Evolutionary conservation across 2,329 filamentous ascomycete genomes (phyloP).

Genomic region (Colletotrichum tropicicola): DNA sequence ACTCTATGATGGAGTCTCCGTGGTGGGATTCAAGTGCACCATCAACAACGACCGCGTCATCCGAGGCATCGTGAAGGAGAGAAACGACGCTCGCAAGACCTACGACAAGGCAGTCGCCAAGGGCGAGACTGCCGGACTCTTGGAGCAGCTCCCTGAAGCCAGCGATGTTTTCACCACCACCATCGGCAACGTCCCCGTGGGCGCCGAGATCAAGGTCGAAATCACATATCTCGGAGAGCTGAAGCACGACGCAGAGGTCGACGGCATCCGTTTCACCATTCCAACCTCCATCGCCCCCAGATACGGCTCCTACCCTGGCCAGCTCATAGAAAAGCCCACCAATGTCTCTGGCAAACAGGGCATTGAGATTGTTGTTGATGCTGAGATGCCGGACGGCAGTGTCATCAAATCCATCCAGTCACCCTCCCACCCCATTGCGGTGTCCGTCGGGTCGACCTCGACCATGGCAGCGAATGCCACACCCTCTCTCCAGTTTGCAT

Average conservation of each 20-base stretch:
- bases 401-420: conserved; percentile 71
- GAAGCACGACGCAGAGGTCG: conserved; percentile 74
- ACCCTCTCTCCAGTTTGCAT: conserved; percentile 67
- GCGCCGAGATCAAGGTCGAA: conserved; percentile 64
- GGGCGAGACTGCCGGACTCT: conserved; percentile 70
- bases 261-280: conserved; percentile 75
- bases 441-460: conserved; percentile 69
- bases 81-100: conserved; percentile 64
- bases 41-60: conserved; percentile 66
- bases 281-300: conserved; percentile 74
- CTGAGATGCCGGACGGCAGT: conserved; percentile 59
- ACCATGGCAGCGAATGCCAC: conserved; percentile 47
- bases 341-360: conserved; percentile 25
- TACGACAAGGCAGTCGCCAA: conserved; percentile 67
- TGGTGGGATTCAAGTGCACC: conserved; percentile 73
- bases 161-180: conserved; percentile 75
- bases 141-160: conserved; percentile 68
- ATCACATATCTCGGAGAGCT: conserved; percentile 76
- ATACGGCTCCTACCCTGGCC: conserved; percentile 62
- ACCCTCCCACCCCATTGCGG: conserved; percentile 72
- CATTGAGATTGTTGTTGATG: conserved; percentile 43
- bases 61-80: conserved; percentile 73
- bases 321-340: conserved; percentile 34
- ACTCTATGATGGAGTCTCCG: conserved; percentile 76
- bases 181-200: conserved; percentile 72